These are phyloP conservation scores for Chamaenerion angustifolium DNA, from an alignment of 345 rosid species.

Conservation along the genomic window DNA sequence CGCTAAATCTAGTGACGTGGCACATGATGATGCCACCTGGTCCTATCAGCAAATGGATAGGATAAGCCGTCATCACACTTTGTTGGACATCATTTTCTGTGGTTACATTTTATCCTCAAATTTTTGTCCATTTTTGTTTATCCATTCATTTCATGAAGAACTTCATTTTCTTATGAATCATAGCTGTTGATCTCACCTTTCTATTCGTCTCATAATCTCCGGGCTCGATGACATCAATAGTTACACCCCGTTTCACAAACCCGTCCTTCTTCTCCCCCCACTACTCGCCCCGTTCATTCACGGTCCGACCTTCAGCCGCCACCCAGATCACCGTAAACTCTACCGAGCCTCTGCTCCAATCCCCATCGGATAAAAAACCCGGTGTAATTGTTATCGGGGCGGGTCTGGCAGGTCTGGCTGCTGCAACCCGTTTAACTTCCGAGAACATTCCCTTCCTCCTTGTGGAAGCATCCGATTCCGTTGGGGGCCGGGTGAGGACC, in stretches of 20 bases:
- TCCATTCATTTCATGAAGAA: not conserved
- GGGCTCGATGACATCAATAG: slow-evolving; percentile 15
- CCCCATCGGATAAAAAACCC: slow-evolving; percentile 9
- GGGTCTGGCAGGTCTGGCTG: slow-evolving; percentile 86
- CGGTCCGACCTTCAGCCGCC: slow-evolving; percentile 7
- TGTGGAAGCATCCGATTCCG: slow-evolving; percentile 67
- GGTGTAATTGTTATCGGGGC: slow-evolving; percentile 64
- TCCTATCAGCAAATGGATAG: slow-evolving; percentile 5
- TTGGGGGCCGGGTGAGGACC: slow-evolving; percentile 87
- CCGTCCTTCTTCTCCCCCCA: slow-evolving; percentile 2
- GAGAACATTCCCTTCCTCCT: slow-evolving; percentile 47
- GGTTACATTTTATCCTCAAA: not conserved
- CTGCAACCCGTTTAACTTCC: slow-evolving; percentile 57
- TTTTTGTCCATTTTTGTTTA: no score
- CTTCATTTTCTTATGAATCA: not conserved
- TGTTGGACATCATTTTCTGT: not conserved
- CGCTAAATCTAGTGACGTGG: slow-evolving; percentile 1
- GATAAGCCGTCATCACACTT: not conserved
- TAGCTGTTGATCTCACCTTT: not conserved
- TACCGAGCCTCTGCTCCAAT: slow-evolving; percentile 9
- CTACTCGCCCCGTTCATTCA: slow-evolving; percentile 1
- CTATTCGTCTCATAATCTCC: not conserved
- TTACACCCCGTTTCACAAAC: slow-evolving; percentile 1
- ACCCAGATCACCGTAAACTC: slow-evolving; percentile 8
- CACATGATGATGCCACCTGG: slow-evolving; percentile 1